Evolutionary conservation across 2,329 filamentous ascomycete genomes (phyloP).

Genomic region (Sporothrix humicola): DNA sequence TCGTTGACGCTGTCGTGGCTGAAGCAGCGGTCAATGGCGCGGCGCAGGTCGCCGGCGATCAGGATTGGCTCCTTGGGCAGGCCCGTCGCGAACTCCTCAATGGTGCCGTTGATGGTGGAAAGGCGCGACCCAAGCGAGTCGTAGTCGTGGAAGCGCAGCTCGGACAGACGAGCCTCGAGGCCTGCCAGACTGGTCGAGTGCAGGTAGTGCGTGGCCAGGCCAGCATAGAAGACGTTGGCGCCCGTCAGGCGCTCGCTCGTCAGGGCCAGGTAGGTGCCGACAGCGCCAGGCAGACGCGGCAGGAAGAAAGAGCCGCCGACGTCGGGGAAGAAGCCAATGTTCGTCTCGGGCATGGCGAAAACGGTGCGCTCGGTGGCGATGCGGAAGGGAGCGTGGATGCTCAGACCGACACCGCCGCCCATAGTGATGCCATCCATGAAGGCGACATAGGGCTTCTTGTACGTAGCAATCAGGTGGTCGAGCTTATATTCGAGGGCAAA

Average conservation of each 20-base stretch:
- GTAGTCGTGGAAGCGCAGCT: constrained; percentile 86
- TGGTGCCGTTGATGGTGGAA: constrained; percentile 78
- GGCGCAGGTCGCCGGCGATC: constrained; percentile 72
- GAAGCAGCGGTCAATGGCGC: constrained; percentile 86
- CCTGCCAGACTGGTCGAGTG: constrained; percentile 84
- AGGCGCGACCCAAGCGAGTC: constrained; percentile 67
- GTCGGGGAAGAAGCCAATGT: constrained; percentile 97
- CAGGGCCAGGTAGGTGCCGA: constrained; percentile 91
- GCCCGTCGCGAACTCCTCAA: constrained; percentile 89
- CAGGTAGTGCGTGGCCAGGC: constrained; percentile 93
- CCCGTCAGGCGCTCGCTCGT: constrained; percentile 85
- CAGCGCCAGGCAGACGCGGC: constrained; percentile 80
- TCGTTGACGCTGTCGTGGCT: constrained; percentile 67
- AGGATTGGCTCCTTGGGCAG: constrained; percentile 75
- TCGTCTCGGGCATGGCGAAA: constrained; percentile 98
- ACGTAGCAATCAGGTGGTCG: constrained; percentile 93
- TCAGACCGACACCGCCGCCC: constrained; percentile 94
- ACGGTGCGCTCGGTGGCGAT: constrained; percentile 95
- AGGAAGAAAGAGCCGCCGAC: constrained; percentile 97
- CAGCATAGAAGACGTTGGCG: constrained; percentile 85
- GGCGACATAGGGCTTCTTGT: constrained; percentile 88
- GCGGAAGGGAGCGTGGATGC: constrained; percentile 91
- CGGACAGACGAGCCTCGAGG: constrained; percentile 83
- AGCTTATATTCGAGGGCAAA: constrained; percentile 96
- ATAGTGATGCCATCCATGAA: constrained; percentile 99